A percentile compares a stretch with the other conserved stretches of the same genome.
These are phyloP conservation scores for Aureobasidium sp. DNA, from an alignment of 2,329 filamentous ascomycete species.

Conservation along the genomic window DNA sequence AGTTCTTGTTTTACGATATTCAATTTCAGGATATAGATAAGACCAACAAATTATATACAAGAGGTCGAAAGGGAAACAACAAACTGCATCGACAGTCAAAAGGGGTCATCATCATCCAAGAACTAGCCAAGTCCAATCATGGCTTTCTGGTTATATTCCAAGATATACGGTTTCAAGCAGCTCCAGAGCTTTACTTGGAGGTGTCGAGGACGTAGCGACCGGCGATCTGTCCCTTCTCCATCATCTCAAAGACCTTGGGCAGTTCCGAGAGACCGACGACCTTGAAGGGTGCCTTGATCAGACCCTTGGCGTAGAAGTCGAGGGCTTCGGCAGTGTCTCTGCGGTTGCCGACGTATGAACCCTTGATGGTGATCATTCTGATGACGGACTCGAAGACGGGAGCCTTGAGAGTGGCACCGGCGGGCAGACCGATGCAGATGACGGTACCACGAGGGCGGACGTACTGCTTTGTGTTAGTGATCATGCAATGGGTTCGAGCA, in stretches of 20 bases:
- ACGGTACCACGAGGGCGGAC: slow-evolving; percentile 75
- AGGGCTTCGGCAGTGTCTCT: slow-evolving; percentile 81
- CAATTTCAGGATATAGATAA: background rate
- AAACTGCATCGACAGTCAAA: background rate
- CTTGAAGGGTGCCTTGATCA: slow-evolving; percentile 76
- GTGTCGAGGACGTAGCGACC: slow-evolving; percentile 75
- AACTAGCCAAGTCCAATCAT: background rate
- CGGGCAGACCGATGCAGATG: slow-evolving; percentile 82
- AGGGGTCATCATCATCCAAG: background rate
- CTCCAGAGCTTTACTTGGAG: slow-evolving; percentile 40
- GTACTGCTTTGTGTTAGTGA: slow-evolving; percentile 43
- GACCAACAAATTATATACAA: slow-evolving; percentile 2
- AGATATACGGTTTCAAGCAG: background rate
- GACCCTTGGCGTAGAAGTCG: slow-evolving; percentile 75
- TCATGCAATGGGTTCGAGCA: background rate
- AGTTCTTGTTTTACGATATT: background rate
- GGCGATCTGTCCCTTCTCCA: slow-evolving; percentile 58
- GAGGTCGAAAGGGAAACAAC: background rate
- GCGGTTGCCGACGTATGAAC: slow-evolving; percentile 88
- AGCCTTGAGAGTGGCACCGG: slow-evolving; percentile 68
- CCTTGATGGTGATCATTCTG: slow-evolving; percentile 86
- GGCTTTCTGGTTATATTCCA: background rate
- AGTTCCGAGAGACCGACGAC: slow-evolving; percentile 72
- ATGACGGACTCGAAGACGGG: slow-evolving; percentile 86
- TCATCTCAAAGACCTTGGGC: slow-evolving; percentile 67